phyloP scores from a whole-genome alignment of 2,329 filamentous ascomycete genomes.

The Neonectria punicea region DNA sequence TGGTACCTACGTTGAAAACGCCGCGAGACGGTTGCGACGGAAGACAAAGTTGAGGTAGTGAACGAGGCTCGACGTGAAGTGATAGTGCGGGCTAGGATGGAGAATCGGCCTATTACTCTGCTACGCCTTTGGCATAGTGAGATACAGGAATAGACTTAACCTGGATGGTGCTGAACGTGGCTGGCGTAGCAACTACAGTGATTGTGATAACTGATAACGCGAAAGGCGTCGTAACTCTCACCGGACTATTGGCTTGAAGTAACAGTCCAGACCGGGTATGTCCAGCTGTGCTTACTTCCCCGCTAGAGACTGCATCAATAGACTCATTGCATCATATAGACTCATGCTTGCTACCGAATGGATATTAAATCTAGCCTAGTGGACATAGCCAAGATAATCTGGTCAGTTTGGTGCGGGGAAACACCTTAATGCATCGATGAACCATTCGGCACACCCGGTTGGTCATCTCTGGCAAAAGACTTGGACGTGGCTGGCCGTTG shows the following conservation, averaged over 20 bases:
- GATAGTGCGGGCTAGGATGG: too few relatives aligned
- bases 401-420: not conserved
- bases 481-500: not conserved
- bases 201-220: not conserved
- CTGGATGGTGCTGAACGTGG: not conserved
- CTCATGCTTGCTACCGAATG: not conserved
- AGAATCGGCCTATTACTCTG: too few relatives aligned
- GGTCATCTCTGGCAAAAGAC: not conserved
- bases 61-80: too few relatives aligned
- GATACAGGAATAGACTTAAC: not conserved
- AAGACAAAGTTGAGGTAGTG: too few relatives aligned
- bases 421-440: not conserved
- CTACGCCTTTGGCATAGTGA: too few relatives aligned
- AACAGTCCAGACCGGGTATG: not conserved
- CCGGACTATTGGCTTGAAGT: not conserved
- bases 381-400: not conserved
- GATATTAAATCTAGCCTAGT: not conserved
- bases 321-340: not conserved
- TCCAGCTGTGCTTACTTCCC: not conserved
- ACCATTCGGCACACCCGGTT: not conserved
- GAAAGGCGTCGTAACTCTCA: not conserved
- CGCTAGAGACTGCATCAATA: not conserved
- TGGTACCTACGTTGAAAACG: too few relatives aligned
- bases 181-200: not conserved
- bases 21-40: too few relatives aligned